Percentiles rank a stretch among this genome's conserved stretches.
These are phyloP conservation scores for Chalaropsis thielavioides DNA, from an alignment of 2,329 filamentous ascomycete genomes.

Conservation along the genomic window DNA sequence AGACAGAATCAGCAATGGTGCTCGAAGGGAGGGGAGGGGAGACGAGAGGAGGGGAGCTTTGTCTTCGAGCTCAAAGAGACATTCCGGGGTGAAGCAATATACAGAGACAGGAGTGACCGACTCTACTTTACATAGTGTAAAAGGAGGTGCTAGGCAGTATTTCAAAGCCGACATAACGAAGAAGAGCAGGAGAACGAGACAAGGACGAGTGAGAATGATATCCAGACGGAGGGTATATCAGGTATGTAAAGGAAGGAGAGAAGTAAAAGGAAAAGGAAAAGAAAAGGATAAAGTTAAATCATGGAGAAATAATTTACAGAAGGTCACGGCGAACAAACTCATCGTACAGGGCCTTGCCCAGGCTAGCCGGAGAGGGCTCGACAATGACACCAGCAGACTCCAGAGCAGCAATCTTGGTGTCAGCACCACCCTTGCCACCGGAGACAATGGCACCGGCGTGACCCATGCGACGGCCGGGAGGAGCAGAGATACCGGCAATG, in stretches of 20 bases:
- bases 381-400: constrained; percentile 90
- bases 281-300: constrained; percentile 8
- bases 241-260: neutral
- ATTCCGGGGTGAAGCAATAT: neutral
- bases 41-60: neutral
- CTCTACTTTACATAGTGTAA: neutral
- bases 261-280: neutral
- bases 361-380: constrained; percentile 78
- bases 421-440: constrained; percentile 92
- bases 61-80: neutral
- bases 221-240: neutral
- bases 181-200: neutral
- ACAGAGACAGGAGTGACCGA: neutral
- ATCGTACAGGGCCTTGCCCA: constrained; percentile 86
- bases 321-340: constrained; percentile 95
- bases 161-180: neutral
- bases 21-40: neutral
- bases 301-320: constrained; percentile 44
- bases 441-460: constrained; percentile 97
- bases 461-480: constrained; percentile 92
- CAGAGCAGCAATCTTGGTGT: constrained; percentile 94
- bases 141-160: neutral
- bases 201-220: neutral
- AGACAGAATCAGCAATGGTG: no score
- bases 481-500: constrained; percentile 95